Evolutionary conservation across 2,329 filamentous ascomycete species (phyloP).

Genomic region (Orbilia brochopaga): DNA sequence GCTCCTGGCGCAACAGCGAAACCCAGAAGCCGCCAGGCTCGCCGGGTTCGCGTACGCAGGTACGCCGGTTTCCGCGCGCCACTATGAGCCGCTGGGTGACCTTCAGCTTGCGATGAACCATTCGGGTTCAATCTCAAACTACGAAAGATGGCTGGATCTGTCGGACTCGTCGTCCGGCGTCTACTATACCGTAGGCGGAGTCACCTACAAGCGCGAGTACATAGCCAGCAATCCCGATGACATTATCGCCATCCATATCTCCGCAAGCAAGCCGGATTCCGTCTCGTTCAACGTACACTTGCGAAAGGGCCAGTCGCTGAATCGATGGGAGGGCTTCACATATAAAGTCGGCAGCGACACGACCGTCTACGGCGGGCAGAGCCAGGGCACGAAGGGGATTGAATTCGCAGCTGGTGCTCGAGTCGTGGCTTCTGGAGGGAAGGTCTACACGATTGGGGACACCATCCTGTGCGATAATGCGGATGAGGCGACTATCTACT

Average conservation of each 20-base stretch:
- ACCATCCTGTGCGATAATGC: conserved; percentile 51
- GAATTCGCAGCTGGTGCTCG: conserved; percentile 48
- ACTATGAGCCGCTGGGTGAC: conserved; percentile 61
- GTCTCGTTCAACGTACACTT: conserved; percentile 41
- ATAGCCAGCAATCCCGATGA: conserved; percentile 60
- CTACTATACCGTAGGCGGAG: conserved; percentile 57
- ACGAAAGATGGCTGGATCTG: conserved; percentile 59
- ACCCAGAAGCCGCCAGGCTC: conserved; percentile 59
- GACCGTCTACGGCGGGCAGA: conserved; percentile 34
- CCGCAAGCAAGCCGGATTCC: conserved; percentile 45
- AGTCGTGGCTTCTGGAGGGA: conserved; percentile 52
- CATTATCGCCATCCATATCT: conserved; percentile 57
- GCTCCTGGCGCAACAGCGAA: conserved; percentile 58
- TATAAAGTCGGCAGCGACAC: conserved; percentile 40
- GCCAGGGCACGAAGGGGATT: conserved; percentile 47
- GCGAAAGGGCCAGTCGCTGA: conserved; percentile 36
- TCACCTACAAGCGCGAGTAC: conserved; percentile 57
- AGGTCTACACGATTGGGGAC: conserved; percentile 51
- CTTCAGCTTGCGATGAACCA: conserved; percentile 60
- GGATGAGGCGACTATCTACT: conserved; percentile 52
- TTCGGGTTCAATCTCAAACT: conserved; percentile 55
- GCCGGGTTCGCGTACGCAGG: conserved; percentile 60
- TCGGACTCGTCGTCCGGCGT: conserved; percentile 57
- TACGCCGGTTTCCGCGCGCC: conserved; percentile 60
- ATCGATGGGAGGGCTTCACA: conserved; percentile 50